These are phyloP conservation scores for Candida andamanensis DNA, from an alignment of 805 yeast genomes.

Conservation along the genomic window DNA sequence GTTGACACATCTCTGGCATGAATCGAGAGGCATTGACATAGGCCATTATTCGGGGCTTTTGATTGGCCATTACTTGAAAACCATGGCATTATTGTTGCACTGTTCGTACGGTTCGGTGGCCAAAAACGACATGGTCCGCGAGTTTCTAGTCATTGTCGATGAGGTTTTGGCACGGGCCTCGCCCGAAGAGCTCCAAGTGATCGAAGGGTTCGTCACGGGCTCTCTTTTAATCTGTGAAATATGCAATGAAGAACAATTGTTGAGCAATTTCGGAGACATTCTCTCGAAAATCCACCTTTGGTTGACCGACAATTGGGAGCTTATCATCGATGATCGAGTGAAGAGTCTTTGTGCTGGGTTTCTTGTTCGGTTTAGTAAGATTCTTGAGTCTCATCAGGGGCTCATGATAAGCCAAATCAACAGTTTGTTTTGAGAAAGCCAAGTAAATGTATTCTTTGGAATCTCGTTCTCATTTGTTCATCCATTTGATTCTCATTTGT, in stretches of 20 bases:
- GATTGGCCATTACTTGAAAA: conserved; percentile 53
- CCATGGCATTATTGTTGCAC: conserved; percentile 52
- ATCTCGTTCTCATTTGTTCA: no score
- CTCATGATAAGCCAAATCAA: conserved; percentile 27
- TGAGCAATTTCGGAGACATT: conserved; percentile 17
- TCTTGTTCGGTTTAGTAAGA: conserved; percentile 22
- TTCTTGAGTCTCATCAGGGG: conserved; percentile 22
- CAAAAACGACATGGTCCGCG: conserved; percentile 53
- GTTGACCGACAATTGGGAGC: conserved; percentile 28
- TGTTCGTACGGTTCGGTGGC: conserved; percentile 52
- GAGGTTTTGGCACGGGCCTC: conserved; percentile 16
- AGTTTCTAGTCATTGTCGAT: conserved; percentile 36
- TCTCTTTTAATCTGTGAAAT: conserved; percentile 30
- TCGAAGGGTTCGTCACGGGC: conserved; percentile 38
- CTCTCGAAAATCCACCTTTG: conserved; percentile 20
- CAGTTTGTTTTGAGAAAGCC: conserved; percentile 19
- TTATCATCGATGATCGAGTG: conserved; percentile 29
- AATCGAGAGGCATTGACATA: conserved; percentile 40
- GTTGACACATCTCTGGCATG: conserved; percentile 47
- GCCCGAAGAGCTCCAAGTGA: conserved; percentile 27
- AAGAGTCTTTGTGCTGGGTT: conserved; percentile 39
- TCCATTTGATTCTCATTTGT: no score
- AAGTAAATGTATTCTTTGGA: no score
- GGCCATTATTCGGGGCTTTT: conserved; percentile 54
- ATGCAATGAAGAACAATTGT: conserved; percentile 22